Percentiles rank a stretch among this genome's conserved stretches.
These are phyloP conservation scores for Neofusicoccum umdonicola DNA, from an alignment of 2,329 filamentous ascomycete species.

Conservation along the genomic window DNA sequence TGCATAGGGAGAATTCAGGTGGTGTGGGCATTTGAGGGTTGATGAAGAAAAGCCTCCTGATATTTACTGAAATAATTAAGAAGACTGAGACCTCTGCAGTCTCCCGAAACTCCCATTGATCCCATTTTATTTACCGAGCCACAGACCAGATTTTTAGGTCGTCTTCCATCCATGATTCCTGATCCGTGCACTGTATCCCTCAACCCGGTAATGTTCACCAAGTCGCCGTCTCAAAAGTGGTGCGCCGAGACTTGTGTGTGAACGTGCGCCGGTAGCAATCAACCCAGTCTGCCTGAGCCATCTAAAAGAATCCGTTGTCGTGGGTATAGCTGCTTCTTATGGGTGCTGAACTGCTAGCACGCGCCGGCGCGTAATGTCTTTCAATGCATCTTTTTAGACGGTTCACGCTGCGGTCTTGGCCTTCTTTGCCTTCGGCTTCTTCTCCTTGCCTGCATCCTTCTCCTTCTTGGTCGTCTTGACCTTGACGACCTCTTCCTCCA, in stretches of 20 bases:
- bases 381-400: too few relatives aligned
- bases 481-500: conserved; percentile 6
- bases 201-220: not conserved
- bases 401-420: conserved; percentile 4
- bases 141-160: not conserved
- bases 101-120: not conserved
- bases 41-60: not conserved
- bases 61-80: not conserved
- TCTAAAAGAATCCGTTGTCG: not conserved
- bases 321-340: not conserved
- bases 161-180: not conserved
- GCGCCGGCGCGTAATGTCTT: not conserved
- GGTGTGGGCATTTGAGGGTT: not conserved
- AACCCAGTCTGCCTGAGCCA: not conserved
- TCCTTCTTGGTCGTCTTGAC: conserved; percentile 12
- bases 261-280: not conserved
- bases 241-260: not conserved
- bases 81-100: not conserved
- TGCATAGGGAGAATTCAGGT: not conserved
- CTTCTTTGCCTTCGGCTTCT: conserved; percentile 14
- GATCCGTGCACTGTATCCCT: not conserved
- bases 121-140: not conserved
- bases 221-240: not conserved
- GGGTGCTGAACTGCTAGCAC: not conserved
- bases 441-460: not conserved